Evolutionary conservation across 2,329 filamentous ascomycete species (phyloP).

Genomic region (Cadophora malorum): DNA sequence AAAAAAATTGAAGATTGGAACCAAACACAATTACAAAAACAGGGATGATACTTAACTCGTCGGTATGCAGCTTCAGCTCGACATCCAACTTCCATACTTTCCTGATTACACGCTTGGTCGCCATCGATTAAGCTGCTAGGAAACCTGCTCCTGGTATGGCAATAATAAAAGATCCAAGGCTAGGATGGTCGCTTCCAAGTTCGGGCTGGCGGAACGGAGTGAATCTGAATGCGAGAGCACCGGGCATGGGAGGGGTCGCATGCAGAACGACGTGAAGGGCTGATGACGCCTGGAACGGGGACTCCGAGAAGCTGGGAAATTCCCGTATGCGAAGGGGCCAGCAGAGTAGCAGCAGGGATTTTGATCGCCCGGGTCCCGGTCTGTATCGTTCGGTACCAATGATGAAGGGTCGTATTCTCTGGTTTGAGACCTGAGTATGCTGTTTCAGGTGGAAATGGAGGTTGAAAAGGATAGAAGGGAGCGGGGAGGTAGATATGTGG

Average conservation of each 20-base stretch:
- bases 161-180: too few relatives aligned
- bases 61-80: too few relatives aligned
- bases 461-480: not conserved
- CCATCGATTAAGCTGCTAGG: too few relatives aligned
- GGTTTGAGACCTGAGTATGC: not conserved
- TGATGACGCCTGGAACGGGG: not conserved
- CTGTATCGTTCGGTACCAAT: not conserved
- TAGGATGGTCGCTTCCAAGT: too few relatives aligned
- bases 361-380: not conserved
- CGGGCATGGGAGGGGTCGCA: not conserved
- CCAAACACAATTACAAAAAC: not conserved
- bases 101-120: too few relatives aligned
- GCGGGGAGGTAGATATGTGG: not conserved
- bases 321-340: not conserved
- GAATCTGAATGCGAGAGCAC: not conserved
- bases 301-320: not conserved
- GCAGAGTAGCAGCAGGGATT: not conserved
- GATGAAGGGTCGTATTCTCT: not conserved
- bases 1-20: not conserved
- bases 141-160: too few relatives aligned
- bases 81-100: too few relatives aligned
- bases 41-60: not conserved
- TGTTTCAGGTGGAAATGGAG: constrained; percentile 3
- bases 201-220: too few relatives aligned
- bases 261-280: not conserved